Percentiles rank a stretch among this genome's conserved stretches.
phyloP scores from a whole-genome alignment of 257 asterid genomes.

The Echium plantagineum region DNA sequence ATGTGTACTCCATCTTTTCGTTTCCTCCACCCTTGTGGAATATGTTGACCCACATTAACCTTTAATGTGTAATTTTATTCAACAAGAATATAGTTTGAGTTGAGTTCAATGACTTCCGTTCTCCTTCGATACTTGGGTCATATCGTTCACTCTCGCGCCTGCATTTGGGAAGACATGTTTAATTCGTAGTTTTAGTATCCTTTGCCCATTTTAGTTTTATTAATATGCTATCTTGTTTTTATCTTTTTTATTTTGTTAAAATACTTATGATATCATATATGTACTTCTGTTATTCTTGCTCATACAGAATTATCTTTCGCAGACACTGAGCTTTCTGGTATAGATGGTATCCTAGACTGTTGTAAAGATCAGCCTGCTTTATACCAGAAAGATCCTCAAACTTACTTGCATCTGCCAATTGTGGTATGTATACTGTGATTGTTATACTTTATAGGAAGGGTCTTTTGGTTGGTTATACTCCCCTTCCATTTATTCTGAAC shows the following conservation, averaged over 20 bases:
- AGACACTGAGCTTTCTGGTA: constrained; percentile 36
- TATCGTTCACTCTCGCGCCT: too few relatives aligned
- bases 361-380: constrained; percentile 28
- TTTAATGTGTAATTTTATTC: too few relatives aligned
- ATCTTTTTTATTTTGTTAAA: not conserved
- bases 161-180: not conserved
- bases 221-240: too few relatives aligned
- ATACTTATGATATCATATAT: not conserved
- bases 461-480: not conserved
- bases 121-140: not conserved
- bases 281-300: constrained; percentile 3
- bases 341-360: constrained; percentile 57
- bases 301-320: constrained; percentile 19
- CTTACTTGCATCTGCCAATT: constrained; percentile 58
- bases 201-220: not conserved
- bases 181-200: not conserved
- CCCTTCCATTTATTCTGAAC: not conserved
- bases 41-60: too few relatives aligned
- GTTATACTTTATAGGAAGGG: not conserved
- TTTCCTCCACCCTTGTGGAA: too few relatives aligned
- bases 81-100: too few relatives aligned
- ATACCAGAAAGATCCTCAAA: constrained; percentile 25
- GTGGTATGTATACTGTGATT: constrained; percentile 39
- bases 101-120: not conserved
- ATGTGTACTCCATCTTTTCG: too few relatives aligned